A percentile compares a stretch with the other conserved stretches of the same genome.
Evolutionary conservation across 179 eudicot genomes (phyloP).

Genomic region (Spergularia azorica): DNA sequence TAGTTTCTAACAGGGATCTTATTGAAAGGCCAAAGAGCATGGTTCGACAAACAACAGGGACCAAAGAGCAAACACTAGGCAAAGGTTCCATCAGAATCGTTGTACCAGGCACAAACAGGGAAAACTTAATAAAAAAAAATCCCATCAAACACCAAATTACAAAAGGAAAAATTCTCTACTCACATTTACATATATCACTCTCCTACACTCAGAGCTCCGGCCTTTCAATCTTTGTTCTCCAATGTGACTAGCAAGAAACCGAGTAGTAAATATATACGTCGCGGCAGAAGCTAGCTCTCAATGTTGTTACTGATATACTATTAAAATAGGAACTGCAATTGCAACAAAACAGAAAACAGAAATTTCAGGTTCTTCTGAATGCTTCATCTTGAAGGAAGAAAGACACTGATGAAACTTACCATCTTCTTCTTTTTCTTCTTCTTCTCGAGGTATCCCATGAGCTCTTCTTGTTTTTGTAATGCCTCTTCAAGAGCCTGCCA

Average conservation of each 20-base stretch:
- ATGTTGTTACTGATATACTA: constrained; percentile 16
- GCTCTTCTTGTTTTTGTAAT: constrained; percentile 56
- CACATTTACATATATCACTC: no score
- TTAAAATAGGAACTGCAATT: constrained; percentile 35
- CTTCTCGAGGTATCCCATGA: constrained; percentile 72
- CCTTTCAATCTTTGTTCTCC: no score
- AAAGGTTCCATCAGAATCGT: no score
- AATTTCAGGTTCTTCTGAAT: constrained; percentile 8
- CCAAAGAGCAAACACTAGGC: no score
- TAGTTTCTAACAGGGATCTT: no score
- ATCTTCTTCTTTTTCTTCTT: constrained; percentile 86
- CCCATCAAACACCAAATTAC: no score
- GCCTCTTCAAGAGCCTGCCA: constrained; percentile 82
- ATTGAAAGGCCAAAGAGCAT: no score
- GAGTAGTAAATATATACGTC: background rate
- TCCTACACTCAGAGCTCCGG: no score
- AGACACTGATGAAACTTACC: constrained; percentile 26
- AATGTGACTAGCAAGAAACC: background rate
- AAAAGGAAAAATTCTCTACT: no score
- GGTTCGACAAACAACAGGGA: no score
- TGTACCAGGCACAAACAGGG: no score
- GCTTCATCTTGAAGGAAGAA: background rate
- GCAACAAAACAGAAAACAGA: constrained; percentile 3
- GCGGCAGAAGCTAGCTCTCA: constrained; percentile 30
- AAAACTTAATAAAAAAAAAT: no score